Evolutionary conservation across 1,284 basidiomycete species (phyloP).

Genomic region (Quambalaria eucalypti): DNA sequence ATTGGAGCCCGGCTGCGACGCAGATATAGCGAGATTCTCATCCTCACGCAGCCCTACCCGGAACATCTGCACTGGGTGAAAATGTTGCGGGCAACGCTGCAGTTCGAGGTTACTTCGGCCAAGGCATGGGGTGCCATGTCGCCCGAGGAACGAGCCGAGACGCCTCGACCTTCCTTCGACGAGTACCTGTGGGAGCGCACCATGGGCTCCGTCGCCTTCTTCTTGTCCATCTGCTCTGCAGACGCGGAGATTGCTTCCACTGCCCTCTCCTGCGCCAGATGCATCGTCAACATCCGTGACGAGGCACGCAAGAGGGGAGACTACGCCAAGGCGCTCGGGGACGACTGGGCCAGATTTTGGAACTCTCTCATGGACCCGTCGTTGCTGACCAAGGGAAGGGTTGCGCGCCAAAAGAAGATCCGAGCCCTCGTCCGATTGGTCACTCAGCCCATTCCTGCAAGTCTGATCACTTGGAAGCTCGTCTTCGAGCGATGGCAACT

Average conservation of each 20-base stretch:
- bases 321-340: constrained; percentile 2
- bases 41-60: neutral
- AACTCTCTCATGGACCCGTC: constrained; percentile 20
- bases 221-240: constrained; percentile 33
- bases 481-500: constrained; percentile 62
- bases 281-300: neutral
- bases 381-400: constrained; percentile 52
- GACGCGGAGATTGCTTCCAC: constrained; percentile 17
- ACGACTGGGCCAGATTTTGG: constrained; percentile 26
- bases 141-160: neutral
- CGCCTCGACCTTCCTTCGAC: neutral
- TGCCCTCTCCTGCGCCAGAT: neutral
- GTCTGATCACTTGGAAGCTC: constrained; percentile 71
- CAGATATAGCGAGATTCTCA: neutral
- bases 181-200: neutral
- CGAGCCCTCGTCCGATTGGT: constrained; percentile 62
- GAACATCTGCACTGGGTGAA: constrained; percentile 21
- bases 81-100: neutral
- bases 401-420: constrained; percentile 70
- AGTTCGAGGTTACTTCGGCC: neutral
- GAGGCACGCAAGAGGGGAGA: neutral
- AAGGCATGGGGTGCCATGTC: neutral
- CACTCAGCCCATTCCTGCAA: constrained; percentile 58
- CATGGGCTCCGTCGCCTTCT: constrained; percentile 1
- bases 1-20: neutral